phyloP scores from a whole-genome alignment of 2,329 filamentous ascomycete species.

The Curvularia lunata region DNA sequence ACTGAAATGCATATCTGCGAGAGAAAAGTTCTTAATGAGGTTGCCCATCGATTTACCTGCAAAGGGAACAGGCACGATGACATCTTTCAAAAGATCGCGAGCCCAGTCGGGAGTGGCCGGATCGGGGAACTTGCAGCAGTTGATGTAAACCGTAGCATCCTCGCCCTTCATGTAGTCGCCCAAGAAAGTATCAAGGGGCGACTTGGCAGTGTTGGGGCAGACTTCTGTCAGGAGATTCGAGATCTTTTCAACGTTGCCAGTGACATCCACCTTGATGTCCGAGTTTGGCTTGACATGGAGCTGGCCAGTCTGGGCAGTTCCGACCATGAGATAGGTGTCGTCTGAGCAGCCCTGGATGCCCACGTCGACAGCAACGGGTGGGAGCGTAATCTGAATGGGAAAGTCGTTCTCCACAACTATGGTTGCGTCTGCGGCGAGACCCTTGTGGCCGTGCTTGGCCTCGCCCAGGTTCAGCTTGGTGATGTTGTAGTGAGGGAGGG shows the following conservation, averaged over 20 bases:
- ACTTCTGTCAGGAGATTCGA: constrained; percentile 73
- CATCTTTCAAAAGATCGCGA: constrained; percentile 75
- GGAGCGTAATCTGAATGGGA: constrained; percentile 76
- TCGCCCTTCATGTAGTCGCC: constrained; percentile 81
- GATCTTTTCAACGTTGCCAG: constrained; percentile 74
- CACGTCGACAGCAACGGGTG: constrained; percentile 82
- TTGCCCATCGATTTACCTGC: constrained; percentile 81
- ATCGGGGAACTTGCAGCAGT: constrained; percentile 72
- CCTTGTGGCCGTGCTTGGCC: constrained; percentile 62
- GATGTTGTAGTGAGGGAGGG: constrained; percentile 82
- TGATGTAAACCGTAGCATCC: constrained; percentile 79
- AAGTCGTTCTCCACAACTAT: constrained; percentile 76
- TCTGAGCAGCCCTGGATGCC: constrained; percentile 80
- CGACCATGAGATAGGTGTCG: constrained; percentile 78
- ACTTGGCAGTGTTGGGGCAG: constrained; percentile 79
- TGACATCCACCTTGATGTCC: constrained; percentile 71
- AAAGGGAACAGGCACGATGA: constrained; percentile 84
- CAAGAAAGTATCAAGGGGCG: constrained; percentile 83
- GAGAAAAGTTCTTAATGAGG: constrained; percentile 84
- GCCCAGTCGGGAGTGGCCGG: constrained; percentile 81
- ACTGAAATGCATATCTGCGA: constrained; percentile 84
- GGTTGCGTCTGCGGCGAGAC: constrained; percentile 81
- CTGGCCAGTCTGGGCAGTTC: constrained; percentile 72
- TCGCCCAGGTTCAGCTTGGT: constrained; percentile 81
- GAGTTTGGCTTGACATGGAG: constrained; percentile 72